Evolutionary conservation across 305 asterid species (phyloP).

Genomic region (Stenogyne calaminthoides): DNA sequence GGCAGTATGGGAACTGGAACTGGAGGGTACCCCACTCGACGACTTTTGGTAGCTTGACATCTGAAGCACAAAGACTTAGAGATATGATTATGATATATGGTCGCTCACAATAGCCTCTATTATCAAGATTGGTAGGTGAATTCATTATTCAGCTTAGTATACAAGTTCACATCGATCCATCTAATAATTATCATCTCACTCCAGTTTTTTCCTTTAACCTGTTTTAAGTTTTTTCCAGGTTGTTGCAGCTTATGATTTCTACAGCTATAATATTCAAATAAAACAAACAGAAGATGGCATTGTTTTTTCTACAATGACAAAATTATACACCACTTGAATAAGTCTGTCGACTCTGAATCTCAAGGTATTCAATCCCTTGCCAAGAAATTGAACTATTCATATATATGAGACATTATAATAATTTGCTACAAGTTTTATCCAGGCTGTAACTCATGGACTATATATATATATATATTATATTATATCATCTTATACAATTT

Average conservation of each 20-base stretch:
- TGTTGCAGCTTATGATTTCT: not conserved
- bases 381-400: constrained; percentile 5
- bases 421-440: not conserved
- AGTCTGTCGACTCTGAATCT: not conserved
- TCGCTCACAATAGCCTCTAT: constrained; percentile 44
- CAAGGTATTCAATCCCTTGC: constrained; percentile 1
- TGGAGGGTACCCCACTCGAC: constrained; percentile 82
- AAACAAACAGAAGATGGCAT: not conserved
- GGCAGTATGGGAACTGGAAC: constrained; percentile 95
- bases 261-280: not conserved
- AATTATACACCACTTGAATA: not conserved
- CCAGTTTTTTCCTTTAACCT: not conserved
- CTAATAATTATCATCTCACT: not conserved
- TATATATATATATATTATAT: not conserved
- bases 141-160: constrained; percentile 4
- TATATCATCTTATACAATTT: not conserved
- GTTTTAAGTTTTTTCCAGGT: not conserved
- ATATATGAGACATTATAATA: not conserved
- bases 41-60: constrained; percentile 59
- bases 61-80: constrained; percentile 72
- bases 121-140: constrained; percentile 19
- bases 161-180: not conserved
- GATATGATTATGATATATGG: constrained; percentile 71
- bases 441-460: constrained; percentile 1
- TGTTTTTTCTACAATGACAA: not conserved